Evolutionary conservation across 305 asterid species (phyloP), one percentile per base, ranked within the genome.

Genomic region (Fraxinus latifolia): DNA sequence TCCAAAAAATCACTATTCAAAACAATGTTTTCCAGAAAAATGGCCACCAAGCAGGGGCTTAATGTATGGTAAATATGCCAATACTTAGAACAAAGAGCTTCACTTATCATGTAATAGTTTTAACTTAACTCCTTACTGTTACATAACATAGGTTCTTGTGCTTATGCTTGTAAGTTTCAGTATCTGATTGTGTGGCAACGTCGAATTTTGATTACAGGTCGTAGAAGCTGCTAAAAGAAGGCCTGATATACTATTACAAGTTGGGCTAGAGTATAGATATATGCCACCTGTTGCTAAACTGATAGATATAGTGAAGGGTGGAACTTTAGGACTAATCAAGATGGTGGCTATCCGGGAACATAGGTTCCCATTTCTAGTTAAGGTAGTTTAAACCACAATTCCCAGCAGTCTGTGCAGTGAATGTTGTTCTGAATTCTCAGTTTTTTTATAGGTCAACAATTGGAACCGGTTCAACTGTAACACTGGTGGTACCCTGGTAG

Each of bases 381-480:
- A 96, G 99, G 98, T 92, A 31, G 75, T 9, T 34, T 7, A 27
- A 42, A 68, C 77, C 25, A 74, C 74, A 74, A 65, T 76, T 39
- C 39, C 34, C 74, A 37, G 55, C n/a, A 82, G 79, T 31, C 39
- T 86, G 74, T 39, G 58, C 75, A 23, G 37, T 70, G 3, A 60
- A 36, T 47, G 5, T 33, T 62, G 77, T 86, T 83, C 42, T 75
- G 78, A 83, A 80, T 67, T 74, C 7, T 31, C 62, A 0, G 79
- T 76, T 65, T 77, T 77, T 19, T 76, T 77, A 82, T 79, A 95
- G 97, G 98, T 96, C 73, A 85, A 94, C 86, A 87, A 96, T 73
- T 96, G 99, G 99, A 96, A 96, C 86, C 85, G 99, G 27, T 96
- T 96, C 92, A 96, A 96, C 87, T 90, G 95, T 87, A 94, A 96